Base-by-base conservation (phyloP, 257 asterid genomes). In the Linderniella brevidens region DNA sequence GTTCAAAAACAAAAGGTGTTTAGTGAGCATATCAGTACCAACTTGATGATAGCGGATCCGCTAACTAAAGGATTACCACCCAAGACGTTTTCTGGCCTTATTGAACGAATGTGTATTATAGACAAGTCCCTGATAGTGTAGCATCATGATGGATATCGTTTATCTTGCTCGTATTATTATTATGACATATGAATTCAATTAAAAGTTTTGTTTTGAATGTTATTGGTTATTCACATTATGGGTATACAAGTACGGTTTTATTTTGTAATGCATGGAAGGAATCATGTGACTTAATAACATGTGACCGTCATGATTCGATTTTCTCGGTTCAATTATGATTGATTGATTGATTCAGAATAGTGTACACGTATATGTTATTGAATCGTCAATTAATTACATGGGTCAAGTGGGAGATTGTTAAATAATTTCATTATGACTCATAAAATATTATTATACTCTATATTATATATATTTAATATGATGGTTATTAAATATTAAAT, bases 351-450 rank as follows among this genome's bases (percentile, higher is more conserved):
- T 38, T 38, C 14, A 38, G 3, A 38, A 38, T 38, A 9, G 43
- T 38, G 43, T n/a, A n/a, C 43, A 38, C 43, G 1, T 38, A 38
- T 9, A 3, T 38, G 3, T 38, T 38, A 38, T 38, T 38, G 13
- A 38, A 38, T 38, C 43, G 14, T 38, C 8, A 38, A 38, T 11
- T 38, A 3, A 38, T 38, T 9, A 38, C 8, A 38, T 8, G 43
- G n/a, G 43, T 11, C 43, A 11, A 38, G 43, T 38, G 43, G 43
- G 43, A 38, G 43, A 38, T 38, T 38, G 43, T 38, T 38, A n/a
- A 1, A 38, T 38, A 2, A 38, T 38, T n/a, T n/a, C n/a, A n/a
- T n/a, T 2, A 38, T 25, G 32, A 25, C 32, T 25, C 32, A 25
- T 25, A 3, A 2, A 25, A 25, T 25, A 25, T 25, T 2, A n/a